Evolutionary conservation across 306 rosid genomes (phyloP), one percentile per base, ranked within the genome.

Genomic region (Gillenia trifoliata): DNA sequence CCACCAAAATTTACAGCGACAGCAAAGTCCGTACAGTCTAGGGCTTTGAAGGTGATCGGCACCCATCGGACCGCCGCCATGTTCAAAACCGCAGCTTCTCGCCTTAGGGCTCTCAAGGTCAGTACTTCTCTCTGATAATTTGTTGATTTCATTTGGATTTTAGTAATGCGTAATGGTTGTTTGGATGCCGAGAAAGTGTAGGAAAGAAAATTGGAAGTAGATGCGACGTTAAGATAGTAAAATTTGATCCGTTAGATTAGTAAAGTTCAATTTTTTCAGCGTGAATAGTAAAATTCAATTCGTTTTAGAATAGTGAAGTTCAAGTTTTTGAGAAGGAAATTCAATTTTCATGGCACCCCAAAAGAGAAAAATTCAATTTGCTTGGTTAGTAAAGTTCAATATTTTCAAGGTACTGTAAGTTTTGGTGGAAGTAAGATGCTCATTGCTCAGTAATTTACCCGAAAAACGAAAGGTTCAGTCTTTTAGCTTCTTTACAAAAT

Each of bases 51-150:
- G 17, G 64, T 25, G 59, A 22, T 17, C 49, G 2, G 25, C 55
- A 50, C 34, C 54, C 63, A 36, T 45, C 52, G 2, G 52, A 45
- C 20, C 20, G 25, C 33, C 76, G 69, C 80, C 82, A 93, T 91
- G 97, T 88, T 84, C 88, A 84, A 88, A 55, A 79, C 83, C 72
- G 83, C 85, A 59, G 82, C 90, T 66, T 89, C 89, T 6, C 92
- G 94, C 71, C 88, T 93, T 38, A 83, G 84, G 77, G 57, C 83
- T 56, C 60, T 87, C 16, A 89, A 85, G 94, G 96, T 93, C 50
- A 47, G 88, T 78, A 20, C 11, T 40, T 40, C 8, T 6, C 31
- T 16, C 64, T 41, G 45, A 30, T 47, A 13, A 45, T 49, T 34
- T 47, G 64, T 6, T 29, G 60, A 64, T 69, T 79, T 38, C 79